A percentile compares a stretch with the other conserved stretches of the same genome.
Conservation (phyloP, 352 stramenopile species). For the Phytophthora litchii region DNA sequence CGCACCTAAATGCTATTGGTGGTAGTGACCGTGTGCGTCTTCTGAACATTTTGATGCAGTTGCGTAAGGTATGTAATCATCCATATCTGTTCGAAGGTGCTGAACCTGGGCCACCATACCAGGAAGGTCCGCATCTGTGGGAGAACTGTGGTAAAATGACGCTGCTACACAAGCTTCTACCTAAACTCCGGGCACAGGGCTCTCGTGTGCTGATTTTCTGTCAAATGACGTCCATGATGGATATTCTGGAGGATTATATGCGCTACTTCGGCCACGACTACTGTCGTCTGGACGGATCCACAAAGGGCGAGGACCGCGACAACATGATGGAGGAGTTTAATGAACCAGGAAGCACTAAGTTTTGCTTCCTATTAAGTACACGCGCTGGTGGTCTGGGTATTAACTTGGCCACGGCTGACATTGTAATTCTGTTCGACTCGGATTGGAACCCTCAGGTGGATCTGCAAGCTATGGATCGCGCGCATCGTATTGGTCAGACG, state of each 20-base stretch:
- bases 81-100: constrained; percentile 99
- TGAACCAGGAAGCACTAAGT: constrained; percentile 94
- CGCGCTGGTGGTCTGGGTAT: constrained; percentile 96
- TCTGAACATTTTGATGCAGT: constrained; percentile 99
- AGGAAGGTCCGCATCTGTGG: constrained; percentile 97
- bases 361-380: constrained; percentile 98
- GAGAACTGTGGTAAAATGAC: constrained; percentile 99
- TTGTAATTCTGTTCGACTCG: constrained; percentile 98
- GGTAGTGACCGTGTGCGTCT: constrained; percentile 95
- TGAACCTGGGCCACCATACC: constrained; percentile 96
- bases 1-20: constrained; percentile 97
- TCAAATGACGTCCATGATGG: constrained; percentile 99
- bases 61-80: constrained; percentile 99
- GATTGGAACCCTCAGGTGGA: constrained; percentile 99
- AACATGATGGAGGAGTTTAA: constrained; percentile 99
- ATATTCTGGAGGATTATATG: constrained; percentile 99
- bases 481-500: constrained; percentile 98
- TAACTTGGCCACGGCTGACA: constrained; percentile 98
- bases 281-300: constrained; percentile 84
- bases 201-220: constrained; percentile 99
- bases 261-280: constrained; percentile 86
- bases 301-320: constrained; percentile 87
- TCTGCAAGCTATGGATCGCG: constrained; percentile 98
- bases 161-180: constrained; percentile 95
- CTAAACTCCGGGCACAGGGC: constrained; percentile 84